phyloP scores from a whole-genome alignment of 805 yeast species.

The Grigorovia transvaalensis region DNA sequence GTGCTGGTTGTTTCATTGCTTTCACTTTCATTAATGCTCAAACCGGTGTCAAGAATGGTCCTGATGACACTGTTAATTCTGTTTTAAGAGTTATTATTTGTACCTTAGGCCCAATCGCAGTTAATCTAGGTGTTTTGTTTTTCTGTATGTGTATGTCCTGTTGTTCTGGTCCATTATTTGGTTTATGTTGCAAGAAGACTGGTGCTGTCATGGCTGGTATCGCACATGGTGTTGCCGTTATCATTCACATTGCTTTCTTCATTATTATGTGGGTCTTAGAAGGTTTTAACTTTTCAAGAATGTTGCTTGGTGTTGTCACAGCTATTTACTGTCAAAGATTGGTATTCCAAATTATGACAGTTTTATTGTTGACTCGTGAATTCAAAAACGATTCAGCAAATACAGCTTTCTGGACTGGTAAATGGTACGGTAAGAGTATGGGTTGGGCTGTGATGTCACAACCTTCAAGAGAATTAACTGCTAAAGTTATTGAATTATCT shows the following conservation, averaged over 20 bases:
- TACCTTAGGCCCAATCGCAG: slow-evolving; percentile 82
- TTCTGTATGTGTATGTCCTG: slow-evolving; percentile 78
- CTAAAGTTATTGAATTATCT: slow-evolving; percentile 87
- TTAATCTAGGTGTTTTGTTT: slow-evolving; percentile 77
- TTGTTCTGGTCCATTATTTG: slow-evolving; percentile 94
- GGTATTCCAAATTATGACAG: slow-evolving; percentile 74
- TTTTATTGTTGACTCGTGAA: slow-evolving; percentile 79
- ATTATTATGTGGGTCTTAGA: slow-evolving; percentile 95
- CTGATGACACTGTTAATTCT: slow-evolving; percentile 51
- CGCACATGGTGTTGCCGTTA: slow-evolving; percentile 91
- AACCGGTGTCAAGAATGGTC: slow-evolving; percentile 56
- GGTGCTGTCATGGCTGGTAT: slow-evolving; percentile 91
- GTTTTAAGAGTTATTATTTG: slow-evolving; percentile 63
- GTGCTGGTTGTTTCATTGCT: slow-evolving; percentile 73
- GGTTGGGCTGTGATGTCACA: slow-evolving; percentile 93
- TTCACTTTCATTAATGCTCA: slow-evolving; percentile 77
- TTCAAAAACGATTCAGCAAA: slow-evolving; percentile 91
- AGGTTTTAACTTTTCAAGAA: slow-evolving; percentile 80
- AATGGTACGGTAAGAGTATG: slow-evolving; percentile 92
- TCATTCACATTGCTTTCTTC: slow-evolving; percentile 78
- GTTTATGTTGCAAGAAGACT: slow-evolving; percentile 92
- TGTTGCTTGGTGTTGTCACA: slow-evolving; percentile 77
- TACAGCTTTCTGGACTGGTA: slow-evolving; percentile 99
- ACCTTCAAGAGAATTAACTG: slow-evolving; percentile 90
- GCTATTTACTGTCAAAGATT: slow-evolving; percentile 81